These are phyloP conservation scores for Aeschynomene evenia DNA, from an alignment of 306 rosid species.

Conservation along the genomic window DNA sequence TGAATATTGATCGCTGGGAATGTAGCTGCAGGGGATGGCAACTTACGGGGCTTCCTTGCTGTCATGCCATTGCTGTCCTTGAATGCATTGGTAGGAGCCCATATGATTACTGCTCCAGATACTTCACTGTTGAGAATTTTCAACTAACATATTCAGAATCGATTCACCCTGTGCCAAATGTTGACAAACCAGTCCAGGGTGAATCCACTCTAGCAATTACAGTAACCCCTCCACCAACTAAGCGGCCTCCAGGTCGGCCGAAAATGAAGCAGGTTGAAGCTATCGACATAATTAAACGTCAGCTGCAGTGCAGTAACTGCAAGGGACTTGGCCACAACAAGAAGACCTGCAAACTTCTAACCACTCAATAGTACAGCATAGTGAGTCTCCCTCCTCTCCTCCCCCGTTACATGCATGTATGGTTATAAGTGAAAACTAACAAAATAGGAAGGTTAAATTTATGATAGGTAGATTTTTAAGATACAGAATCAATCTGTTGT, in stretches of 20 bases:
- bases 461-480: background rate
- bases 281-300: conserved; percentile 76
- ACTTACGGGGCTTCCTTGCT: conserved; percentile 84
- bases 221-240: conserved; percentile 95
- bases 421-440: background rate
- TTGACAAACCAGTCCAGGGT: conserved; percentile 53
- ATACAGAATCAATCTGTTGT: background rate
- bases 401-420: background rate
- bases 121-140: conserved; percentile 72
- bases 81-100: conserved; percentile 63
- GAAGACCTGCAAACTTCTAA: conserved; percentile 79
- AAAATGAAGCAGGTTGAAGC: conserved; percentile 69
- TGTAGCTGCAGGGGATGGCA: conserved; percentile 96
- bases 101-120: conserved; percentile 81
- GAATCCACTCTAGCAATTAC: conserved; percentile 43
- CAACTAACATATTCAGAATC: conserved; percentile 67
- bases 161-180: conserved; percentile 75
- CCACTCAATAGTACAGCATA: conserved; percentile 24
- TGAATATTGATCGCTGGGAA: conserved; percentile 79
- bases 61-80: conserved; percentile 85
- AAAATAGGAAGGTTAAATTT: background rate
- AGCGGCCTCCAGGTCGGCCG: conserved; percentile 94
- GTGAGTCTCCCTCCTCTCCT: conserved; percentile 29
- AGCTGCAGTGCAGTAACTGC: conserved; percentile 94
- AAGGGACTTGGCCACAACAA: conserved; percentile 97